Evolutionary conservation across 192 early-diverging fungal genomes (phyloP).

Genomic region (Blastocladiella britannica): DNA sequence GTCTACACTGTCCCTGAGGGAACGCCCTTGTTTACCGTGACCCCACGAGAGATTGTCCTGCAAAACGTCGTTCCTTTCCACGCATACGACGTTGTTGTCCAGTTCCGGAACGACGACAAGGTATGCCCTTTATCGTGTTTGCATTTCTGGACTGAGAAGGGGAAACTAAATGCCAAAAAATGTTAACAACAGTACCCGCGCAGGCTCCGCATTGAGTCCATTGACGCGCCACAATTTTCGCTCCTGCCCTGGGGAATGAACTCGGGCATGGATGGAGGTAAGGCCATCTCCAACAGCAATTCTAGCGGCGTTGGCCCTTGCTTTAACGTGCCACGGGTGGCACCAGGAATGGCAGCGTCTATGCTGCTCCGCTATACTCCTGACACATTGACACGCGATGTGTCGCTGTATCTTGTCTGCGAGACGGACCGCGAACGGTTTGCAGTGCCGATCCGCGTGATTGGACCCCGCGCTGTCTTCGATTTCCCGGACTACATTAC

Average conservation of each 20-base stretch:
- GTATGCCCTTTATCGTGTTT: conserved; percentile 10
- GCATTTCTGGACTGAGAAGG: too few species aligned
- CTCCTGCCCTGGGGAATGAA: conserved; percentile 16
- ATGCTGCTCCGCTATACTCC: too few species aligned
- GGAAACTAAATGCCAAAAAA: not conserved
- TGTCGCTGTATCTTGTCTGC: conserved; percentile 36
- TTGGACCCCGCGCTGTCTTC: conserved; percentile 26
- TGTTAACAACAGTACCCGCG: conserved; percentile 18
- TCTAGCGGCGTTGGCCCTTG: too few species aligned
- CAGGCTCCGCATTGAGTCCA: conserved; percentile 23
- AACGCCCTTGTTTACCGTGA: conserved; percentile 27
- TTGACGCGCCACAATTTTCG: conserved; percentile 21
- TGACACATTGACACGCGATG: too few species aligned
- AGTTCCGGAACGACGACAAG: conserved; percentile 38
- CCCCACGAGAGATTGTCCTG: conserved; percentile 21
- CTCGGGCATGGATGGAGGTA: too few species aligned
- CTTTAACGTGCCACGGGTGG: too few species aligned
- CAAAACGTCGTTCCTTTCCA: conserved; percentile 25
- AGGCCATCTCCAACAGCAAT: too few species aligned
- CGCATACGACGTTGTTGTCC: conserved; percentile 26
- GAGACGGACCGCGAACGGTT: conserved; percentile 37
- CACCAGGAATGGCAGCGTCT: too few species aligned
- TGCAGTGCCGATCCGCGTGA: conserved; percentile 24
- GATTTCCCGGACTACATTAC: conserved; percentile 31
- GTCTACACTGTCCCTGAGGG: conserved; percentile 17